Evolutionary conservation across 2,329 filamentous ascomycete genomes (phyloP).

Genomic region (Exophiala alcalophila): DNA sequence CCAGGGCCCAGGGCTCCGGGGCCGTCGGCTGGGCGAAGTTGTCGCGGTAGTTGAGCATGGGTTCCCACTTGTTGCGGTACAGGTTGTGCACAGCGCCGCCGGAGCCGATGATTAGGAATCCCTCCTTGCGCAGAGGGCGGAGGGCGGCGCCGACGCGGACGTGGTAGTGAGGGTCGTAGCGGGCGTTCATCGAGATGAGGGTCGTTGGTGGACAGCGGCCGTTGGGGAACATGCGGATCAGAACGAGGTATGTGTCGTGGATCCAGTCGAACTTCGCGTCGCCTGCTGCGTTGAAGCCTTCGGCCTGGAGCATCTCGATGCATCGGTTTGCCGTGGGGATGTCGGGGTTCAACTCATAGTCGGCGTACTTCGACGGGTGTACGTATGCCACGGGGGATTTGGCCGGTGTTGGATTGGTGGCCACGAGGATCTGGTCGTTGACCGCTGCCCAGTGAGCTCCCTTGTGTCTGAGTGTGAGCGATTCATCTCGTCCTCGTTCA

Average conservation of each 20-base stretch:
- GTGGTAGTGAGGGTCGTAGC: constrained; percentile 57
- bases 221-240: constrained; percentile 57
- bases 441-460: constrained; percentile 65
- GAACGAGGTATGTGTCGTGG: constrained; percentile 66
- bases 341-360: constrained; percentile 62
- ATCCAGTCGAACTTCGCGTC: constrained; percentile 66
- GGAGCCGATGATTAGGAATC: constrained; percentile 58
- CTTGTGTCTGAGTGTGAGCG: too few species aligned
- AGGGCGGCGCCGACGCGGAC: constrained; percentile 57
- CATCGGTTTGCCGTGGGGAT: constrained; percentile 52
- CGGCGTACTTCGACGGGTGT: constrained; percentile 61
- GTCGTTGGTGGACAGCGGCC: constrained; percentile 63
- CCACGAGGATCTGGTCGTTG: constrained; percentile 57
- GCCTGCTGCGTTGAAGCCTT: constrained; percentile 53
- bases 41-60: constrained; percentile 60
- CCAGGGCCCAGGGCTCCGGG: constrained; percentile 59
- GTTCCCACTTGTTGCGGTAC: constrained; percentile 63
- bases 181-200: constrained; percentile 54
- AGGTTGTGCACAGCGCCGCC: constrained; percentile 69
- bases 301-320: constrained; percentile 48
- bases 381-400: constrained; percentile 68
- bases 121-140: constrained; percentile 53
- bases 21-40: constrained; percentile 61
- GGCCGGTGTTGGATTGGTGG: constrained; percentile 57
- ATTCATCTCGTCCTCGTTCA: too few species aligned